Evolutionary conservation across 2,329 filamentous ascomycete genomes (phyloP), one percentile per base, ranked within the genome.

Genomic region (Colletotrichum paranaense): DNA sequence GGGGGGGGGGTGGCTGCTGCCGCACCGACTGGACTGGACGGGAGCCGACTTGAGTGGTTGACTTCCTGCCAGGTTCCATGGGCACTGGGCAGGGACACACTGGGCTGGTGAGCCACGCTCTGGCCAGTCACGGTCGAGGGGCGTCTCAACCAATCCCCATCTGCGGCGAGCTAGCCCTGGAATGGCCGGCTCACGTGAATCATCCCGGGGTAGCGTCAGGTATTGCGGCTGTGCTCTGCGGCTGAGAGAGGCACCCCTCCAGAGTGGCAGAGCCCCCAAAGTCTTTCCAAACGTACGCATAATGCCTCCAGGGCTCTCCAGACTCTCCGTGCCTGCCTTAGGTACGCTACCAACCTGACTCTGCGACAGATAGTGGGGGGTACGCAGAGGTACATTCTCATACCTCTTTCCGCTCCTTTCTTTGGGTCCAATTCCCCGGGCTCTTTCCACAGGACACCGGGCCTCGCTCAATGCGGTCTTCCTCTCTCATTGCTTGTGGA

Each of bases 121-220:
- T 62, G 59, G 42, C 26, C 59, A 62, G 59, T 62, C 59, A 62
- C 19, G 22, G 24, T 49, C 30, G 35, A 64, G 62, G 52, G 49
- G 49, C 62, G 62, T 30, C 46, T 62, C 62, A 62, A 65, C 72
- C 72, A 74, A 72, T 74, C 62, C 62, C 68, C 62, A 42, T 67
- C 42, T 68, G 56, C 58, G 42, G 62, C 57, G 28, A 63, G 42
- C 68, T 72, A 74, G 72, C 72, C 72, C 72, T 72, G 68, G 68
- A 74, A 74, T 72, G 52, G 53, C 30, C 52, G 71, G 57, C 72
- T 74, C 72, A 74, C 72, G 72, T 74, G 72, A 74, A 68, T 55
- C 42, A 26, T 38, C 32, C 59, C 26, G 35, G 55, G 38, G 60
- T 56, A 70, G 46, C 32, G 22, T 32, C 35, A 70, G 35, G 69